phyloP scores from a whole-genome alignment of 2,329 filamentous ascomycete species.

The Karstenula rhodostoma region DNA sequence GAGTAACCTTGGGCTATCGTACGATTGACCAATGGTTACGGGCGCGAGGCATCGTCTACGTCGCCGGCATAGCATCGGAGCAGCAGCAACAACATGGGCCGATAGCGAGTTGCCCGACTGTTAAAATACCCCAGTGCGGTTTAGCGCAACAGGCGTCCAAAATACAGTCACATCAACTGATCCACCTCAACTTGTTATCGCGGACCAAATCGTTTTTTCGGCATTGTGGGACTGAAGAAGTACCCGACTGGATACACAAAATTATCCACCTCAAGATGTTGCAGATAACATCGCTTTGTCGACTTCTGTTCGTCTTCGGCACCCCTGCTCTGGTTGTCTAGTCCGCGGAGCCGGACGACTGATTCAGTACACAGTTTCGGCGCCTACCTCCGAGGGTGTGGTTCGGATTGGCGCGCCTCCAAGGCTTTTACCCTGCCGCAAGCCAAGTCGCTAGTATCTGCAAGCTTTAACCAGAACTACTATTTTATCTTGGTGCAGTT shows the following conservation, averaged over 20 bases:
- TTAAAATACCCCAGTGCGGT: conserved; percentile 9
- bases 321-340: background rate
- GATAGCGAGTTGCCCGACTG: conserved; percentile 2
- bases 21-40: conserved; percentile 9
- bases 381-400: conserved; percentile 5
- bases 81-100: background rate
- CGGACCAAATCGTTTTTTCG: background rate
- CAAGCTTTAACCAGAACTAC: background rate
- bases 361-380: background rate
- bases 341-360: background rate
- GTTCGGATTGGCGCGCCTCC: background rate
- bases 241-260: background rate
- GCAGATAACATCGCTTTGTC: background rate
- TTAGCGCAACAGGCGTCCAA: background rate
- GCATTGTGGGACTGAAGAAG: background rate
- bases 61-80: background rate
- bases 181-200: background rate
- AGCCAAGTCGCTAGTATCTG: background rate
- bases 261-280: background rate
- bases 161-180: background rate
- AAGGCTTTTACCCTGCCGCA: background rate
- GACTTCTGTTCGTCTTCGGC: background rate
- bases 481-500: conserved; percentile 6
- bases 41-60: conserved; percentile 2
- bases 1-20: background rate